These are phyloP conservation scores for Blastobotrys peoriensis DNA, from an alignment of 805 yeast genomes.

Conservation along the genomic window DNA sequence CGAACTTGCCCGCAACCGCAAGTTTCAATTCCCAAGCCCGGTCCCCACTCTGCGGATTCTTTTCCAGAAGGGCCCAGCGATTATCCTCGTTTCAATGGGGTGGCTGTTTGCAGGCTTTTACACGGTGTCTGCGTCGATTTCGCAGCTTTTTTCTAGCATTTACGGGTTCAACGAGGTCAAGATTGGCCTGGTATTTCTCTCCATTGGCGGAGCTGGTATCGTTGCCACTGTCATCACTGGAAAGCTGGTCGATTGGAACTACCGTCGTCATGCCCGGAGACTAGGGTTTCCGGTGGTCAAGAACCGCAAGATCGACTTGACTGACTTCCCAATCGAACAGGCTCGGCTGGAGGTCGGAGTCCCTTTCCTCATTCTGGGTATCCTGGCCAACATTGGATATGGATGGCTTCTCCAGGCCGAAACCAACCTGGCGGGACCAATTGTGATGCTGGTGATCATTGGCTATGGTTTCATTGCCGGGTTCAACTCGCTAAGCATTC, in stretches of 20 bases:
- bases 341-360: slow-evolving; percentile 38
- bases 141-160: slow-evolving; percentile 40
- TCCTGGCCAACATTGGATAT: not conserved
- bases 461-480: not conserved
- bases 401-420: not conserved
- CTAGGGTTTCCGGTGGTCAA: not conserved
- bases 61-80: slow-evolving; percentile 39
- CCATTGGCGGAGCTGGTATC: slow-evolving; percentile 65
- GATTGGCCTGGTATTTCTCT: slow-evolving; percentile 67
- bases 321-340: slow-evolving; percentile 48
- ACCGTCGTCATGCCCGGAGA: slow-evolving; percentile 27
- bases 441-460: not conserved
- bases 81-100: slow-evolving; percentile 51
- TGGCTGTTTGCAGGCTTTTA: slow-evolving; percentile 67
- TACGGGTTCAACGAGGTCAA: slow-evolving; percentile 50
- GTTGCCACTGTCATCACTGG: slow-evolving; percentile 59
- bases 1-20: slow-evolving; percentile 15
- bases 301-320: slow-evolving; percentile 20
- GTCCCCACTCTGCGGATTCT: slow-evolving; percentile 37
- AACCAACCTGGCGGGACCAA: not conserved
- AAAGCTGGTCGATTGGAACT: slow-evolving; percentile 46
- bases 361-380: not conserved
- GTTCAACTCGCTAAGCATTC: not conserved
- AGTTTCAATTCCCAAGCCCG: slow-evolving; percentile 24
- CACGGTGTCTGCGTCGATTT: slow-evolving; percentile 42